Evolutionary conservation across 2,329 filamentous ascomycete genomes (phyloP), one percentile per base, ranked within the genome.

Genomic region (Pseudogymnoascus pannorum): DNA sequence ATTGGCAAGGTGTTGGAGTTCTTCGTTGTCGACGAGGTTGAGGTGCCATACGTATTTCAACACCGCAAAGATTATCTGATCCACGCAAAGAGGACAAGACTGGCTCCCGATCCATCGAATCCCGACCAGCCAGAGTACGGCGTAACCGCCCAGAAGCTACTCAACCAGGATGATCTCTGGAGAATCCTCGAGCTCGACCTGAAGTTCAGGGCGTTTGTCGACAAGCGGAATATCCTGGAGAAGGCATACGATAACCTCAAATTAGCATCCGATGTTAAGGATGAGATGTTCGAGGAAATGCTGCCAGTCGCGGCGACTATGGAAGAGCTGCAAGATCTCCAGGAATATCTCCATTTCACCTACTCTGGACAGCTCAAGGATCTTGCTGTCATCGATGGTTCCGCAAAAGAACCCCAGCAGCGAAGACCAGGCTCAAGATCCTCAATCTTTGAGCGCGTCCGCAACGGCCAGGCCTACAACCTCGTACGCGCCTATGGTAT

Each of bases 31-130:
- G 92, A 97, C 66, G 91, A 96, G 67, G 91, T 93, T 68, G 94
- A 99, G 74, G 92, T 97, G 1, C 93, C 94, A 0, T 99, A 96
- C 73, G 94, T 99, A 68, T 97, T 97, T 74, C 93, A 97, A 73
- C 94, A 99, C 71, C 91, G 94, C 64, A 96, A 97, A 75, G 94
- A 99, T 73, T 99, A 97, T 71, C 82, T 99, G 44, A 95, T 99
- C 61, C 91, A 97, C 70, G 89, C 89, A 22, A 87, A 87, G 66
- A 92, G 90, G 71, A 81, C 83, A 5, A 76, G 80, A 60, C 81
- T 86, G 71, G 75, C 80, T 26, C 73, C 70, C 22, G 78, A 84
- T 65, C 80, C 82, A 14, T 81, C 87, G 62, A 87, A 93, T 66
- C 82, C 83, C 7, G 86, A 91, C 68, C 85, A 82, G 1, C 85